A percentile compares a stretch with the other conserved stretches of the same genome.
These are phyloP conservation scores for Acacia crassicarpa DNA, from an alignment of 306 rosid genomes.

Conservation along the genomic window DNA sequence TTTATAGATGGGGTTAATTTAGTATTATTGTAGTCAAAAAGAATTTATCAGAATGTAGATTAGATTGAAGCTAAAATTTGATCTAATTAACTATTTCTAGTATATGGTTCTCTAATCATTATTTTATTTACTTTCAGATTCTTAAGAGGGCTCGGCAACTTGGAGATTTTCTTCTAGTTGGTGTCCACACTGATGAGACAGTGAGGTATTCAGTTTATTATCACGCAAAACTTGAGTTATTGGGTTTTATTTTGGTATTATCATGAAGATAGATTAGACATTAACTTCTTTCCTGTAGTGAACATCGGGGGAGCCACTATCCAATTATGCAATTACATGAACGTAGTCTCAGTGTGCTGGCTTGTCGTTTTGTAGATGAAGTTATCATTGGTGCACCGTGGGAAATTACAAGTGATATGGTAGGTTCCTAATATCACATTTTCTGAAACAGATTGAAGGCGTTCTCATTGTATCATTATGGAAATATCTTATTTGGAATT, in stretches of 20 bases:
- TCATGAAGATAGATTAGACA: constrained; percentile 10
- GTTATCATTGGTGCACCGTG: constrained; percentile 98
- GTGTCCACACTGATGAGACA: constrained; percentile 76
- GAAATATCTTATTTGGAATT: constrained; percentile 4
- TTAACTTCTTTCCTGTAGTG: constrained; percentile 52
- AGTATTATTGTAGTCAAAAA: constrained; percentile 22
- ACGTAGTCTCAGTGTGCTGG: constrained; percentile 95
- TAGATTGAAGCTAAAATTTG: background rate
- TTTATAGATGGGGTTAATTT: constrained; percentile 4
- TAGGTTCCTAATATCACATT: constrained; percentile 36
- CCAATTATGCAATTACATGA: constrained; percentile 97
- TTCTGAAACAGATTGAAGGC: constrained; percentile 10
- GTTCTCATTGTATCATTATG: background rate
- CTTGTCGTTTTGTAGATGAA: constrained; percentile 91
- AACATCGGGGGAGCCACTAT: constrained; percentile 68
- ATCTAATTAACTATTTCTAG: constrained; percentile 6
- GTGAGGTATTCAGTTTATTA: constrained; percentile 62
- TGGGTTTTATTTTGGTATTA: constrained; percentile 8
- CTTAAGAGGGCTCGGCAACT: constrained; percentile 88
- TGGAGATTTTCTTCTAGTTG: constrained; percentile 96
- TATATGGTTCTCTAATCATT: constrained; percentile 19
- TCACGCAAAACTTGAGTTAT: constrained; percentile 15
- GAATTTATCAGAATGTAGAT: background rate
- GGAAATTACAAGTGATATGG: constrained; percentile 93
- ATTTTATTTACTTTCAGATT: constrained; percentile 51